Base-by-base conservation (phyloP, 768 basidiomycete species). In the Pulveroboletus sp. region DNA sequence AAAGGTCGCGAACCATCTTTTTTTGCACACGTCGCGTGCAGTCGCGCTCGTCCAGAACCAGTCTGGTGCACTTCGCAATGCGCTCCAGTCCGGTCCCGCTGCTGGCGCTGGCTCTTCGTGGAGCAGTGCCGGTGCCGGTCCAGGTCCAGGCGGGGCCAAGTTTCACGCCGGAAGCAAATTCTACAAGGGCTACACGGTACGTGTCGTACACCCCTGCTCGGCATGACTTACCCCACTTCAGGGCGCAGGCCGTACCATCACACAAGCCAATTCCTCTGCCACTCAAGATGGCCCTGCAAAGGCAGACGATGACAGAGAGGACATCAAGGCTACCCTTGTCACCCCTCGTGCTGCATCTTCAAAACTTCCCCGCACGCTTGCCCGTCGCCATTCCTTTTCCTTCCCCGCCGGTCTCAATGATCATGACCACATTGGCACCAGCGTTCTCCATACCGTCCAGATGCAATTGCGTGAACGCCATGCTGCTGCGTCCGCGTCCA, bases 1-100 rank as follows among this genome's bases (percentile, higher is more conserved):
- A 43, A 89, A 90, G 69, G 84, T 87, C 70, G 84, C 87, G 25
- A 85, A 82, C n/a, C 81, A 85, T 43, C 74, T 92, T 44, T 70
- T 92, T 29, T 80, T 90, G 52, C 82, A 84, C 55, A 87, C 86
- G 1, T 77, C 84, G 13, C 84, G 89, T 60, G 87, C 85, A 14
- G 89, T 83, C 40, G 81, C 85, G 0, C 80, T 83, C 40, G 84
- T 86, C 47, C 87, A 90, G 57, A 82, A 83, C 52, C 87, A 87
- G 64, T 76, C 76, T 5, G 70, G 76, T 5, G 79, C 86, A 0
- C 72, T 90, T 64, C 74, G 88, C 50, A 91, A 86, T 76, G 90
- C 86, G 46, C 76, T 90, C 47, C 85, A 89, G 62, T 73, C 78
- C 3, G 66, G 72, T 10, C 69, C 78, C 8, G 66, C 70, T 20